Percentiles rank a stretch among this genome's conserved stretches.
Conservation (phyloP, 345 rosid genomes). For the Gossypium raimondii region DNA sequence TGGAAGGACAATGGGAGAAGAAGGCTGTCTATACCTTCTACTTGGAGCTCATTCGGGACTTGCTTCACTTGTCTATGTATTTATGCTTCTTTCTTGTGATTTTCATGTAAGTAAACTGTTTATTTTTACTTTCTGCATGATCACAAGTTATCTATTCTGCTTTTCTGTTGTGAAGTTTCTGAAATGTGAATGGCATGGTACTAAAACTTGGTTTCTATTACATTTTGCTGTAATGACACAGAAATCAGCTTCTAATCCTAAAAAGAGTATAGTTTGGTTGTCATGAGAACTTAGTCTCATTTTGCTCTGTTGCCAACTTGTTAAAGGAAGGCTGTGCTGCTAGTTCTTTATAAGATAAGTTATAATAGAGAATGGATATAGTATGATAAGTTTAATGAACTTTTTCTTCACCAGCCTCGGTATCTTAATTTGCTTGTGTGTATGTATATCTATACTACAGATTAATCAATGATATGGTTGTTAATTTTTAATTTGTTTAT, state of each 20-base stretch:
- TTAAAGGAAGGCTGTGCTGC: background rate
- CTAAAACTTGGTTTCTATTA: constrained; percentile 6
- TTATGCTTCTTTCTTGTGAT: constrained; percentile 94
- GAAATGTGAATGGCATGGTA: background rate
- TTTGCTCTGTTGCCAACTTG: no score
- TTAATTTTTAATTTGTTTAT: constrained; percentile 14
- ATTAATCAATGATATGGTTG: background rate
- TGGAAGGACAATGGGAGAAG: constrained; percentile 98
- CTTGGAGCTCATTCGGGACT: constrained; percentile 86
- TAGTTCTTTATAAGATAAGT: background rate
- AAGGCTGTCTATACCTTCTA: constrained; percentile 91
- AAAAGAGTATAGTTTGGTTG: background rate
- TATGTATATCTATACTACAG: background rate
- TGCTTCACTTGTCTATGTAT: constrained; percentile 95
- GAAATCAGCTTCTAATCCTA: background rate
- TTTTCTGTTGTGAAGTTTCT: background rate
- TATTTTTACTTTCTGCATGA: background rate
- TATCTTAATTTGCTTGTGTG: background rate
- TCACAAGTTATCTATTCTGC: background rate
- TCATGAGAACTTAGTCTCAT: background rate
- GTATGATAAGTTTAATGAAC: background rate
- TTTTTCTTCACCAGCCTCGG: background rate
- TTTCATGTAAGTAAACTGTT: constrained; percentile 66
- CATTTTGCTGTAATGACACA: background rate
- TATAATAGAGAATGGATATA: background rate